Evolutionary conservation across 2,329 filamentous ascomycete species (phyloP), one percentile per base, ranked within the genome.

Genomic region (Amylocarpus encephaloides): DNA sequence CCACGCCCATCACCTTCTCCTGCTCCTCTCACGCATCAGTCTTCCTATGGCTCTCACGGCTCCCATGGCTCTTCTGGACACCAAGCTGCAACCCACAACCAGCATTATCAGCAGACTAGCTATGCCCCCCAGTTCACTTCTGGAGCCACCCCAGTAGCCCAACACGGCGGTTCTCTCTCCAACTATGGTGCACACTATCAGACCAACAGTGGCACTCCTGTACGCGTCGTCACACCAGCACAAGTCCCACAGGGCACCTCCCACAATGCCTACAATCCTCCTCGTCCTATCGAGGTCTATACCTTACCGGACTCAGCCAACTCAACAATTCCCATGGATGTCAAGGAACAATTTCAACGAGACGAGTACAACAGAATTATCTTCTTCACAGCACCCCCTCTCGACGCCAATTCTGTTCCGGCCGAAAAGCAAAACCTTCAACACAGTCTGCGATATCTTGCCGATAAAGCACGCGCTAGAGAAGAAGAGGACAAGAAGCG

Each of bases 321-420:
- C 59, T 70, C 74, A 7, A 73, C 75, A 13, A 85, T 88, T 48
- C 83, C 83, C 0, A 67, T 71, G 5, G 79, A 84, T 35, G 78
- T 86, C 18, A 79, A 83, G 34, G 68, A 76, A 46, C 78, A 83
- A 56, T 87, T 86, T 61, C 81, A 86, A 50, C 74, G 75, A 45
- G 83, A 88, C 57, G 80, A 81, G 12, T 70, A 77, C 46, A 83
- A 83, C 9, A 77, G 76, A 26, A 72, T 87, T 0, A 70, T 88
- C 6, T 87, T 86, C 70, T 88, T 85, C 70, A 81, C 80, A 1
- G 71, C 76, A 0, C 83, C 83, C 3, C 84, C 84, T 1, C 66
- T 85, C 39, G 76, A 82, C 56, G 48, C 54, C 47, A 58, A 62
- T 32, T 58, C 54, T 22, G 32, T 65, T 30, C 54, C 60, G 9